Evolutionary conservation across 225 moss, liverwort and hornwort species (phyloP), one percentile per base, ranked within the genome.

Genomic region (Physcomitrium patens): DNA sequence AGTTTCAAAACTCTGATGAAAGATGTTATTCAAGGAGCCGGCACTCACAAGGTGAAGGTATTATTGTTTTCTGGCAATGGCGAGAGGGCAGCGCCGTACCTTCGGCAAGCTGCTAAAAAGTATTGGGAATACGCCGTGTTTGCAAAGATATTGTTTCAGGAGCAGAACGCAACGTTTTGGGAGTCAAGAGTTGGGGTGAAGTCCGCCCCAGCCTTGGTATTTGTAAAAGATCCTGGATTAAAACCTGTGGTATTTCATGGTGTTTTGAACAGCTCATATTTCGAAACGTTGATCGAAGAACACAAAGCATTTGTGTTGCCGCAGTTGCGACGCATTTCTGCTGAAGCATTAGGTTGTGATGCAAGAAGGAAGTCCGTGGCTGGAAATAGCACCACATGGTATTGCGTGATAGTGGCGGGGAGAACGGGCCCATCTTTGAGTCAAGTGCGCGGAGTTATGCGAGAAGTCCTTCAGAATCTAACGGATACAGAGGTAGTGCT

Each of bases 191-290:
- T 92, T 15, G 92, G 88, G 59, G 78, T 92, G 26, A 81, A 90
- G 65, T 69, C 76, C 62, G 88, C 86, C 60, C 92, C 90, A 11
- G 92, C 92, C 22, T 60, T 89, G 67, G 92, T 91, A 49, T 83
- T 92, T 67, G 27, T 92, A 58, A 94, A 89, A 71, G 90, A 94
- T 81, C 92, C 94, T 62, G 92, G 90, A 57, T 73, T 94, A 68
- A 67, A 84, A 53, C 94, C 92, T 65, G 78, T 92, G 48, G 81
- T 88, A 46, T 70, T 83, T 68, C 84, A 86, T 27, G 92, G 89
- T 76, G 76, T 19, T 63, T 76, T 64, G 57, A 83, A 65, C 52
- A 71, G 84, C 61, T 79, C 82, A 19, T 31, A 66, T 13, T 72
- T 90, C 62, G 60, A 57, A 22, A 61, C 71, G 18, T 69, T 91